Conservation (phyloP, 768 basidiomycete species). For the Podaxis pistillaris region DNA sequence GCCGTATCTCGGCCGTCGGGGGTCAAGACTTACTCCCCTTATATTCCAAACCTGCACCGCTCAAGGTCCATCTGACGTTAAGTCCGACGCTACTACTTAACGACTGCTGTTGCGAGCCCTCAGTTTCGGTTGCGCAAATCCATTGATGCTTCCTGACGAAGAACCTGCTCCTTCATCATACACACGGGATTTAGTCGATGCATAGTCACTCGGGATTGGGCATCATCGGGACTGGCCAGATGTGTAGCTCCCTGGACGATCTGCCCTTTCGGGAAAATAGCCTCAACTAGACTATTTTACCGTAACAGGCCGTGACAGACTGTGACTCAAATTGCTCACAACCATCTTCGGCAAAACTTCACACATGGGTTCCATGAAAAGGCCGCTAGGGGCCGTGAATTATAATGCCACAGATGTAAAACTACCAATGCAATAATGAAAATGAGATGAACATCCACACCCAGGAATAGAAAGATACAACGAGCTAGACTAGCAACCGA, state of each 20-base stretch:
- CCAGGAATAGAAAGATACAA: slow-evolving; percentile 7
- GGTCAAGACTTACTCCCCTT: not conserved
- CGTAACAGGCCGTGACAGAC: not conserved
- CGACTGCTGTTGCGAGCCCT: not conserved
- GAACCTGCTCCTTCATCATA: not conserved
- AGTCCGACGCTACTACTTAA: not conserved
- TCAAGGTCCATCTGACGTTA: slow-evolving; percentile 9
- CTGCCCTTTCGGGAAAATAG: not conserved
- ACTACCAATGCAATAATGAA: slow-evolving; percentile 8
- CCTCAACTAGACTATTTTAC: not conserved
- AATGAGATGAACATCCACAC: slow-evolving; percentile 6
- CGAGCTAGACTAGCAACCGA: slow-evolving; percentile 2
- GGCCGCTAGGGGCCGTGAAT: not conserved
- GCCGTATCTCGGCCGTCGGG: not conserved
- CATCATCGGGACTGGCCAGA: not conserved
- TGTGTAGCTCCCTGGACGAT: not conserved
- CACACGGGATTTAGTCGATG: not conserved
- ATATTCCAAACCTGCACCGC: not conserved
- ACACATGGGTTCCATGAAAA: not conserved
- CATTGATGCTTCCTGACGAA: not conserved
- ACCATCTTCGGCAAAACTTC: not conserved
- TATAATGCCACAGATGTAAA: slow-evolving; percentile 16
- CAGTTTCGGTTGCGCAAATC: not conserved
- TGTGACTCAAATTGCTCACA: not conserved
- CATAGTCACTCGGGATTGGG: not conserved